Conservation (phyloP, 192 early-diverging fungal genomes). For the Mortierella claussenii region DNA sequence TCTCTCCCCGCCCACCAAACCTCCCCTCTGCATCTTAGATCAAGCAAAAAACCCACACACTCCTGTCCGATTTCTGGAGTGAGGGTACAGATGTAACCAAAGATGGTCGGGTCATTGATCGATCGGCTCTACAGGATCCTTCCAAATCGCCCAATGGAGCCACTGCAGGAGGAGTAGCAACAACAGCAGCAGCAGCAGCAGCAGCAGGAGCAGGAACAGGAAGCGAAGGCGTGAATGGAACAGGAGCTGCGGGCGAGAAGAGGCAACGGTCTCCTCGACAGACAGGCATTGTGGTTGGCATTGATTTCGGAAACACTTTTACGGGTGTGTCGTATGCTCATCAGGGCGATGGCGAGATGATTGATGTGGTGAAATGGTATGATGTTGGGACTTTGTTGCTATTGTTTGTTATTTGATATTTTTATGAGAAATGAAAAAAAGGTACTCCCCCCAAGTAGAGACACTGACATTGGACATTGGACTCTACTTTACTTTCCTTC, state of each 20-base stretch:
- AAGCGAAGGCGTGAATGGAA: too few species aligned
- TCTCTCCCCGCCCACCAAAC: too few species aligned
- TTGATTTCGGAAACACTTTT: slow-evolving; percentile 42
- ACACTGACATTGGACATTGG: too few species aligned
- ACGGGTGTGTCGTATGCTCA: slow-evolving; percentile 39
- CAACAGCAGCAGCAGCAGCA: too few species aligned
- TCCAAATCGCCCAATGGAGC: not conserved
- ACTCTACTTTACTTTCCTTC: too few species aligned
- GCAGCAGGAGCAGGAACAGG: not conserved
- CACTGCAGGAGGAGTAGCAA: too few species aligned
- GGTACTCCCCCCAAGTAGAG: too few species aligned
- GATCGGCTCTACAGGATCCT: slow-evolving; percentile 1
- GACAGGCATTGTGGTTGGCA: slow-evolving; percentile 39
- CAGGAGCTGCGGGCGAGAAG: too few species aligned
- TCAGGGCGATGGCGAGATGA: slow-evolving; percentile 45
- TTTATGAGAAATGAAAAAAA: not conserved
- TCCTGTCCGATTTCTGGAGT: slow-evolving; percentile 30
- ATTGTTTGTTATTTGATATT: not conserved
- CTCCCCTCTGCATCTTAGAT: too few species aligned
- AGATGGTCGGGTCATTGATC: slow-evolving; percentile 18
- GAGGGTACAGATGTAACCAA: slow-evolving; percentile 18
- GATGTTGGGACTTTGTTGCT: not conserved
- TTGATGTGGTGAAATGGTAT: slow-evolving; percentile 45
- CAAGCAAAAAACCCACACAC: slow-evolving; percentile 22
- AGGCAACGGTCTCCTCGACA: not conserved